These are phyloP conservation scores for Tephrocybe rancida DNA, from an alignment of 768 basidiomycete genomes.

Conservation along the genomic window DNA sequence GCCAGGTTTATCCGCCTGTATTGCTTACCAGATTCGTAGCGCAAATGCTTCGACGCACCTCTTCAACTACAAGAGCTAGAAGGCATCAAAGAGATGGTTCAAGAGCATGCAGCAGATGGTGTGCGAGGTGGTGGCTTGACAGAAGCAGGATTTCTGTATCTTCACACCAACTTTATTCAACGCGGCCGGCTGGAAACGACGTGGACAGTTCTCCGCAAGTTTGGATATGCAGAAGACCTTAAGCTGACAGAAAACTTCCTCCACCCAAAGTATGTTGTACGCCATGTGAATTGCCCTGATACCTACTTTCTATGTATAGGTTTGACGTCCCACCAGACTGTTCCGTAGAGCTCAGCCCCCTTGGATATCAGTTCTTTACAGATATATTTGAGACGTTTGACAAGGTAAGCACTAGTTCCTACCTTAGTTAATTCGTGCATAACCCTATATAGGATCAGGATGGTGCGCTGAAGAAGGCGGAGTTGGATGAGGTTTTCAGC, in stretches of 20 bases:
- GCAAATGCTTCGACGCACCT: conserved; percentile 95
- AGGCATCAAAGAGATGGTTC: conserved; percentile 93
- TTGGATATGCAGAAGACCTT: conserved; percentile 95
- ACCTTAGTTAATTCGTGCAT: not conserved
- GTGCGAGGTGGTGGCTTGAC: conserved; percentile 84
- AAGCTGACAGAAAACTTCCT: conserved; percentile 87
- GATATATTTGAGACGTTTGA: conserved; percentile 96
- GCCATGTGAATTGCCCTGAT: conserved; percentile 7
- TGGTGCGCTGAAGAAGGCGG: conserved; percentile 81
- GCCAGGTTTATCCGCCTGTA: not conserved
- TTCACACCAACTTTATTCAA: conserved; percentile 97
- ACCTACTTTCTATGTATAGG: conserved; percentile 39
- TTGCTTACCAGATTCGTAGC: conserved; percentile 41
- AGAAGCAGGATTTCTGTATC: conserved; percentile 89
- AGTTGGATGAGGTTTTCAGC: conserved; percentile 87
- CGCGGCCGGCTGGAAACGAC: conserved; percentile 95
- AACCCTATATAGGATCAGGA: conserved; percentile 76
- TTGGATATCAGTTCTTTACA: conserved; percentile 96
- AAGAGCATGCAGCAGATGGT: conserved; percentile 73
- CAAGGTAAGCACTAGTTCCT: conserved; percentile 52
- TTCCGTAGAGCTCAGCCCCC: conserved; percentile 92
- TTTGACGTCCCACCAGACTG: conserved; percentile 94
- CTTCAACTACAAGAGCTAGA: conserved; percentile 92
- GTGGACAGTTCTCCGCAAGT: conserved; percentile 94
- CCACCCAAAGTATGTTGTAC: conserved; percentile 75